Evolutionary conservation across 2,329 filamentous ascomycete genomes (phyloP).

Genomic region (Colletotrichum lindemuthianum): DNA sequence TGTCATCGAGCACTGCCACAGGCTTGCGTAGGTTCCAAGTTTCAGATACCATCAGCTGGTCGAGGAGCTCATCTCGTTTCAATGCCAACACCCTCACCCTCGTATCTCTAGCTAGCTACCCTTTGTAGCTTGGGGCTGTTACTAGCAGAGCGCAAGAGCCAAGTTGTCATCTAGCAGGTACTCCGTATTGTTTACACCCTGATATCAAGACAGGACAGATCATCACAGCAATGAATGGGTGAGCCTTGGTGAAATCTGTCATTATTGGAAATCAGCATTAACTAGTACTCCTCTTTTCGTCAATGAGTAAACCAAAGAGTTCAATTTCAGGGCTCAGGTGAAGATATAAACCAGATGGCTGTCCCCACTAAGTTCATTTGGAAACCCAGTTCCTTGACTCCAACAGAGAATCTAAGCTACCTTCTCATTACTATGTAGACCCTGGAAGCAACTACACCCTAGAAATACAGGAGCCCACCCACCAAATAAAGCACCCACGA

Average conservation of each 20-base stretch:
- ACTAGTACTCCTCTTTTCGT: neutral
- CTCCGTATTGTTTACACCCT: too few species aligned
- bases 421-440: too few species aligned
- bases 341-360: neutral
- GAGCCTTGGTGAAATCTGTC: conserved; percentile 3
- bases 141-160: neutral
- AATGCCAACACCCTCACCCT: conserved; percentile 9
- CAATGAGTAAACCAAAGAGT: neutral
- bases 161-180: neutral
- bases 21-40: conserved; percentile 12
- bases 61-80: conserved; percentile 26
- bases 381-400: conserved; percentile 4
- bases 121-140: neutral
- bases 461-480: conserved; percentile 13
- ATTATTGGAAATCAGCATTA: neutral
- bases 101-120: neutral
- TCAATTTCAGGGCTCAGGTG: neutral
- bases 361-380: too few species aligned
- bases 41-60: conserved; percentile 6
- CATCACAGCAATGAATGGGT: neutral
- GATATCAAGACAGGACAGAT: conserved; percentile 26
- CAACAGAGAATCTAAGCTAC: neutral
- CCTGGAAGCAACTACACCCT: conserved; percentile 8
- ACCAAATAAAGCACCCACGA: neutral
- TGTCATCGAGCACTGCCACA: conserved; percentile 29